Conservation (phyloP, 768 basidiomycete genomes). For the Lentinula sp. region DNA sequence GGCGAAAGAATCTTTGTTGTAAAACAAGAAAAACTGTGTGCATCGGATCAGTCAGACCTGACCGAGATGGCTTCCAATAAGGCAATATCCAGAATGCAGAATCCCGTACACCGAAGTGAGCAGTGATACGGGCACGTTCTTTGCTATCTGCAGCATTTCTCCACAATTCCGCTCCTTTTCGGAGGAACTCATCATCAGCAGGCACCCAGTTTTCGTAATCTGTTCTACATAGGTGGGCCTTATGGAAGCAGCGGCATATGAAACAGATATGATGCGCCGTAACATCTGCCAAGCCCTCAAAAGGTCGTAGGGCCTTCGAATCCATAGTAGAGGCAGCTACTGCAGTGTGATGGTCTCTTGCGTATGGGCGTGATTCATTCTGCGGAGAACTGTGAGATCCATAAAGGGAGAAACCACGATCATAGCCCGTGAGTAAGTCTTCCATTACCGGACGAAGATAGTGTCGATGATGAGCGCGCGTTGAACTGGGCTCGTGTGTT, state of each 20-base stretch:
- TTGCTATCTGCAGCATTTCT: constrained; percentile 10
- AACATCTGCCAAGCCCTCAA: not conserved
- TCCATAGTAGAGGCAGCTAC: not conserved
- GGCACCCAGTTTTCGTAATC: constrained; percentile 11
- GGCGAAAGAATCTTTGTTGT: not conserved
- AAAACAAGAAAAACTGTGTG: constrained; percentile 15
- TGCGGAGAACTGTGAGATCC: not conserved
- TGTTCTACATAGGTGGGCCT: not conserved
- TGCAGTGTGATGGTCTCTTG: not conserved
- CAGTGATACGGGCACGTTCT: constrained; percentile 13
- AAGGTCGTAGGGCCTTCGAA: not conserved
- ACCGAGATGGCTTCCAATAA: constrained; percentile 29
- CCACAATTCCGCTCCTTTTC: constrained; percentile 15
- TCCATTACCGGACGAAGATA: not conserved
- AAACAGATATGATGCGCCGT: not conserved
- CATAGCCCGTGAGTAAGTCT: not conserved
- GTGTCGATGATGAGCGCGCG: not conserved
- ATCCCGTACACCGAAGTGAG: constrained; percentile 14
- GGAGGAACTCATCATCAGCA: constrained; percentile 7
- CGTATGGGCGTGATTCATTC: not conserved
- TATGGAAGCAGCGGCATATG: not conserved
- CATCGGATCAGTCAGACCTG: constrained; percentile 28
- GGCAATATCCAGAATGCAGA: constrained; percentile 11
- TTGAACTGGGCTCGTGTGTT: not conserved
- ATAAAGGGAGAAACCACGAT: not conserved